Evolutionary conservation across 805 yeast species (phyloP).

Genomic region (Lipomyces kockii): DNA sequence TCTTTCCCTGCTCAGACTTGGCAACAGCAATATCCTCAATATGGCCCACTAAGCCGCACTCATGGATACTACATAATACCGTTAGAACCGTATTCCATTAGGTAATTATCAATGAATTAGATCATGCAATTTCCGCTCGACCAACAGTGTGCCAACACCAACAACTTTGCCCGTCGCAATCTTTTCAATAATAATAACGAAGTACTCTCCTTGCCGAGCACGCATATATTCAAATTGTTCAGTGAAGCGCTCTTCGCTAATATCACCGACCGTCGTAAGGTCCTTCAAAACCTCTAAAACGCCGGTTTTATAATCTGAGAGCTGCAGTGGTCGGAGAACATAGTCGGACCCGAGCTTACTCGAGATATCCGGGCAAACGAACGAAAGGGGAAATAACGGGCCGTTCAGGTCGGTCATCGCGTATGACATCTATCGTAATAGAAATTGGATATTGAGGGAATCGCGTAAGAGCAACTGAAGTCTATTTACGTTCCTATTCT

Average conservation of each 20-base stretch:
- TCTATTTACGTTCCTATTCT: no score
- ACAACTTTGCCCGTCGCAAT: conserved; percentile 57
- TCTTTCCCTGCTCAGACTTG: conserved; percentile 76
- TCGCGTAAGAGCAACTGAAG: no score
- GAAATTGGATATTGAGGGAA: no score
- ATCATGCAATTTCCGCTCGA: conserved; percentile 65
- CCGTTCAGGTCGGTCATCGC: not conserved
- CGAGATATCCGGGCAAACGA: conserved; percentile 39
- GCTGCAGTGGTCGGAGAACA: conserved; percentile 60
- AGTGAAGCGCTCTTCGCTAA: conserved; percentile 57
- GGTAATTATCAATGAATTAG: not conserved
- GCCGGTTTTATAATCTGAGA: conserved; percentile 64
- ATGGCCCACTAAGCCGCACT: conserved; percentile 85
- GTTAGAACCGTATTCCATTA: not conserved
- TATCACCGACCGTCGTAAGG: conserved; percentile 82
- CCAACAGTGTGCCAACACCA: conserved; percentile 79
- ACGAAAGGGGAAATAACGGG: conserved; percentile 5
- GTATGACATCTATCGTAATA: not conserved
- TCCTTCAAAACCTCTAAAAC: conserved; percentile 65
- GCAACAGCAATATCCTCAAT: conserved; percentile 92
- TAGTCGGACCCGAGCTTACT: conserved; percentile 58
- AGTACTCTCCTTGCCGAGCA: conserved; percentile 56
- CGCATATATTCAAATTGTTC: conserved; percentile 65
- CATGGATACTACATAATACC: conserved; percentile 61
- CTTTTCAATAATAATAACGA: conserved; percentile 70